These are phyloP conservation scores for Herpetomonas samuelpessoai DNA, from an alignment of 208 protist genomes.

Conservation along the genomic window DNA sequence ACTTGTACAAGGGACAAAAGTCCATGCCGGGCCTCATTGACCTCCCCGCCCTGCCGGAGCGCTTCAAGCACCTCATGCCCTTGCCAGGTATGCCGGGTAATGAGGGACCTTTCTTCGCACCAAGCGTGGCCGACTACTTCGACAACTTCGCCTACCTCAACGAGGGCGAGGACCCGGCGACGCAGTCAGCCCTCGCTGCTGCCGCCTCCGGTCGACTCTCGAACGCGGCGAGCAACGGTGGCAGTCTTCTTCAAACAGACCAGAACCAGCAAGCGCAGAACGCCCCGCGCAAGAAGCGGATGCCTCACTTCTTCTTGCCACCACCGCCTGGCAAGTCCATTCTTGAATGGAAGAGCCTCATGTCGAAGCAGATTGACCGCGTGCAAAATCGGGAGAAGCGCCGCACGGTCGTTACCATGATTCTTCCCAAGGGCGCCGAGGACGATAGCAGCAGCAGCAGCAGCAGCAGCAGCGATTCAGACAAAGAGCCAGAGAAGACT, in stretches of 20 bases:
- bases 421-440: too few relatives aligned
- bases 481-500: too few relatives aligned
- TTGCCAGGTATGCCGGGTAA: conserved; percentile 53
- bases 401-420: not conserved
- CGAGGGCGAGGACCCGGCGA: not conserved
- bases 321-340: conserved; percentile 33
- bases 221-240: too few relatives aligned
- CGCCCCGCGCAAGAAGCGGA: conserved; percentile 7
- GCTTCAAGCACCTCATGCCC: conserved; percentile 23
- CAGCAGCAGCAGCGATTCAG: not conserved
- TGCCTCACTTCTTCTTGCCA: conserved; percentile 31
- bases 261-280: conserved; percentile 2
- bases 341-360: conserved; percentile 26
- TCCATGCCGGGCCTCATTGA: not conserved
- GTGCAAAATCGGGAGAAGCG: conserved; percentile 13
- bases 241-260: too few relatives aligned
- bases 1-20: not conserved
- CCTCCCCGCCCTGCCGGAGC: conserved; percentile 27
- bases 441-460: not conserved
- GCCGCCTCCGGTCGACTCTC: not conserved
- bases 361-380: conserved; percentile 18
- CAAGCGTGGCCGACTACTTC: conserved; percentile 4
- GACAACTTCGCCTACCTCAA: conserved; percentile 5
- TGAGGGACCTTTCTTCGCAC: conserved; percentile 42
- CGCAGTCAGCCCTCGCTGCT: not conserved